Conservation (phyloP, 164 flowering plant genomes). For the Berberis thunbergii region DNA sequence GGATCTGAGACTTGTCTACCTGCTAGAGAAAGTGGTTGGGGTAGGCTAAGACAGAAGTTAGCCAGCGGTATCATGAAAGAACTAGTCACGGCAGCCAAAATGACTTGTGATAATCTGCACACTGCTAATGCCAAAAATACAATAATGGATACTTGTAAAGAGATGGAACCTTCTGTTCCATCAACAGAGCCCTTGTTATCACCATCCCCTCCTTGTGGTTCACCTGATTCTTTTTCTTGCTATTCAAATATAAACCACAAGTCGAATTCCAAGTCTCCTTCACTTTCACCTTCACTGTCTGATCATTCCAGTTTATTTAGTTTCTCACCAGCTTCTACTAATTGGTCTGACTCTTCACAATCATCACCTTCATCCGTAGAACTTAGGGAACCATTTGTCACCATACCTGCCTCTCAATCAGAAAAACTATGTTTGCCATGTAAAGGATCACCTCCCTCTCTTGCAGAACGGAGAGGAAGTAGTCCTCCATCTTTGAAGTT, state of each 20-base stretch:
- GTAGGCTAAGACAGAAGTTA: conserved; percentile 44
- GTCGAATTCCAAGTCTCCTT: conserved; percentile 8
- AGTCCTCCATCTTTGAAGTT: conserved; percentile 43
- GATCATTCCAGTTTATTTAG: conserved; percentile 54
- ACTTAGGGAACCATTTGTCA: conserved; percentile 22
- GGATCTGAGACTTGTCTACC: conserved; percentile 57
- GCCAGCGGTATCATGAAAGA: conserved; percentile 51
- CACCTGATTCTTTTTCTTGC: conserved; percentile 44
- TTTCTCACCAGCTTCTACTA: conserved; percentile 69
- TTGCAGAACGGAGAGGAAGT: conserved; percentile 72
- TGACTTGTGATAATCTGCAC: conserved; percentile 13
- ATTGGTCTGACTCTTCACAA: conserved; percentile 57
- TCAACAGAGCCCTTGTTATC: conserved; percentile 16
- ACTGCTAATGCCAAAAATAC: conserved; percentile 7
- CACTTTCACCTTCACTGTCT: conserved; percentile 46
- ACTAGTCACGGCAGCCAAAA: conserved; percentile 31
- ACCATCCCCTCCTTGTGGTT: conserved; percentile 28
- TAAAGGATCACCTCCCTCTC: conserved; percentile 36
- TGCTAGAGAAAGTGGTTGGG: conserved; percentile 66
- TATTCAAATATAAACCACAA: conserved; percentile 32
- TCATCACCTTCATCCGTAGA: conserved; percentile 52
- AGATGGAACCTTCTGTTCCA: conserved; percentile 14
- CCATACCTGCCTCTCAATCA: conserved; percentile 16
- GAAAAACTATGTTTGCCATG: conserved; percentile 22
- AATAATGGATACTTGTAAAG: conserved; percentile 19